Evolutionary conservation across 257 asterid species (phyloP).

Genomic region (Thymus quinquecostatus): DNA sequence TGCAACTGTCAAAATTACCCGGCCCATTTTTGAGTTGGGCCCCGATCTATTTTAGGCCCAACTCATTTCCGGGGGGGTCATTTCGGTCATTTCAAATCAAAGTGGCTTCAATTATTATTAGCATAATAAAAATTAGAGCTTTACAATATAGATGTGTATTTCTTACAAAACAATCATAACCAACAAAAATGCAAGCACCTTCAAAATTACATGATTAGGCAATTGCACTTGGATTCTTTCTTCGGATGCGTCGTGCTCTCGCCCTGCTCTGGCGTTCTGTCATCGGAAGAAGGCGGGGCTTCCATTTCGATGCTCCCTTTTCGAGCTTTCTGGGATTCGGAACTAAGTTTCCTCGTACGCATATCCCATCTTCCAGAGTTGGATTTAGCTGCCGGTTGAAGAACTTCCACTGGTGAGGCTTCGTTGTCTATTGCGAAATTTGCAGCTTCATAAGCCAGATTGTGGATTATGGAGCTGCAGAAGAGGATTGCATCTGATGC

Average conservation of each 20-base stretch:
- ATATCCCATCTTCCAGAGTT: slow-evolving; percentile 54
- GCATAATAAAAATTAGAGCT: slow-evolving; percentile 56
- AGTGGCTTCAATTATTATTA: slow-evolving; percentile 39
- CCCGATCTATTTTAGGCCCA: too few relatives aligned
- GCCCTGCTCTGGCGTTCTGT: slow-evolving; percentile 45
- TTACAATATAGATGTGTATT: slow-evolving; percentile 45
- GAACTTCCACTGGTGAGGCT: slow-evolving; percentile 43
- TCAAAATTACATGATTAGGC: slow-evolving; percentile 70
- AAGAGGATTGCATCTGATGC: slow-evolving; percentile 90
- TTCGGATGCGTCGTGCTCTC: slow-evolving; percentile 71
- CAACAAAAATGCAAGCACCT: slow-evolving; percentile 39
- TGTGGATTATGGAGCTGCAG: slow-evolving; percentile 94
- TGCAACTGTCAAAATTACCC: too few relatives aligned
- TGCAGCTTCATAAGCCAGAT: slow-evolving; percentile 82
- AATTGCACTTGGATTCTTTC: slow-evolving; percentile 93
- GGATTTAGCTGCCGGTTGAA: slow-evolving; percentile 52
- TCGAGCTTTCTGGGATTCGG: slow-evolving; percentile 63
- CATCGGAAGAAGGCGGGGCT: slow-evolving; percentile 35
- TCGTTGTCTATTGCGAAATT: slow-evolving; percentile 72
- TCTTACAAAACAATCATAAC: slow-evolving; percentile 48
- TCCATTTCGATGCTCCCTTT: slow-evolving; percentile 48
- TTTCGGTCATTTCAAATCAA: slow-evolving; percentile 24
- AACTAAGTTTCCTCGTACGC: slow-evolving; percentile 43
- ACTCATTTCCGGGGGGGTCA: not conserved
- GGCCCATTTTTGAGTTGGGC: too few relatives aligned